Evolutionary conservation across 169 alveolate species (phyloP).

Genomic region (Plasmodium ovale): DNA sequence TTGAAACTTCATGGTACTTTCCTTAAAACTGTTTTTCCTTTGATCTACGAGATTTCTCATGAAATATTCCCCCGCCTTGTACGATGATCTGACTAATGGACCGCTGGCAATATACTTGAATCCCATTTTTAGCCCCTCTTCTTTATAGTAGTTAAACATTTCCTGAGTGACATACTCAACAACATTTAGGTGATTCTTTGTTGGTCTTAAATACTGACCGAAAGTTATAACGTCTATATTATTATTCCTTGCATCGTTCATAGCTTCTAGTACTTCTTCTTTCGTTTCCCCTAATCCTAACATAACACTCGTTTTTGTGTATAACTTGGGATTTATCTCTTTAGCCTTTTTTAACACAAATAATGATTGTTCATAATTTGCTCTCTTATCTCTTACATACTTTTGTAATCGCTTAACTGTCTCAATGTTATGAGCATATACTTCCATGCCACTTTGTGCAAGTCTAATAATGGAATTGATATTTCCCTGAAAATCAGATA

Average conservation of each 20-base stretch:
- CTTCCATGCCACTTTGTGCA: conserved; percentile 81
- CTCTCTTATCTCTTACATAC: conserved; percentile 82
- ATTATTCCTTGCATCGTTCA: conserved; percentile 59
- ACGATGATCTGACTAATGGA: conserved; percentile 81
- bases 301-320: conserved; percentile 83
- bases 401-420: conserved; percentile 80
- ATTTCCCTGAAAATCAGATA: conserved; percentile 82
- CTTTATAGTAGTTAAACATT: conserved; percentile 69
- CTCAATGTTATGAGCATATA: conserved; percentile 85
- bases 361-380: conserved; percentile 78
- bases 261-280: conserved; percentile 76
- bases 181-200: conserved; percentile 78
- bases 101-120: conserved; percentile 83
- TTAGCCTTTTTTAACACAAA: conserved; percentile 77
- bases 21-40: neutral
- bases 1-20: neutral
- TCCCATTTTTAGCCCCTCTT: conserved; percentile 78
- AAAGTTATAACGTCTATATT: conserved; percentile 81
- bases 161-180: conserved; percentile 79
- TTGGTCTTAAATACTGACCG: conserved; percentile 83
- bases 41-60: conserved; percentile 69
- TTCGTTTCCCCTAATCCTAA: conserved; percentile 83
- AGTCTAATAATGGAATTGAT: conserved; percentile 66
- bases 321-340: conserved; percentile 75
- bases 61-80: conserved; percentile 83